Evolutionary conservation across 306 rosid species (phyloP).

Genomic region (Hippophae tibetana): DNA sequence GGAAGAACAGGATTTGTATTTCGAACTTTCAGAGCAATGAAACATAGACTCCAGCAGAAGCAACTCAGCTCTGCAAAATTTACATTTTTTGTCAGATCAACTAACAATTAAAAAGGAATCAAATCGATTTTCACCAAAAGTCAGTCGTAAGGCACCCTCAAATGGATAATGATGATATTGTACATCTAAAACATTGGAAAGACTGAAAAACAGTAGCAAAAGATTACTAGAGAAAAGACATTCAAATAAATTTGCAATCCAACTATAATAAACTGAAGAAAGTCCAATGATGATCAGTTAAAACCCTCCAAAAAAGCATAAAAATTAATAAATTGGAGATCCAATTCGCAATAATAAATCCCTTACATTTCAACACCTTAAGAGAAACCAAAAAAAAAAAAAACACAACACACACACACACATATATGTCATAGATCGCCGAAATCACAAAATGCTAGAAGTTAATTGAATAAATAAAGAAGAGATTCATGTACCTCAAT

Average conservation of each 20-base stretch:
- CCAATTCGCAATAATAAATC: neutral
- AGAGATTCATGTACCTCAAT: slow-evolving; percentile 28
- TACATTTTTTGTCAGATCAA: slow-evolving; percentile 1
- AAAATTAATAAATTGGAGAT: neutral
- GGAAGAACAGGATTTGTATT: slow-evolving; percentile 4
- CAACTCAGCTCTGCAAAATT: slow-evolving; percentile 13
- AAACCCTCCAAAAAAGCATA: neutral
- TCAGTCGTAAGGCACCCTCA: neutral
- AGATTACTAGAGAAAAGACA: neutral
- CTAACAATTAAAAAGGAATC: neutral
- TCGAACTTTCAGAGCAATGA: neutral
- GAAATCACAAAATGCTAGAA: slow-evolving; percentile 1
- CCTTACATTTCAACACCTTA: slow-evolving; percentile 1
- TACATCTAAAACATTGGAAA: neutral
- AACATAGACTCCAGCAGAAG: neutral
- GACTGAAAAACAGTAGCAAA: neutral
- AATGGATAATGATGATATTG: neutral
- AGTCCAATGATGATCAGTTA: neutral
- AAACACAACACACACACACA: no score
- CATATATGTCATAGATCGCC: slow-evolving; percentile 3
- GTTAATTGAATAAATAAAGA: slow-evolving; percentile 21
- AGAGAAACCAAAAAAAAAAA: neutral
- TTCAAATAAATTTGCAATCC: neutral
- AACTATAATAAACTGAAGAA: neutral
- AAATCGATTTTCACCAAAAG: neutral